These are phyloP conservation scores for Tetrapisispora taiwanensis DNA, from an alignment of 805 yeast genomes.

Conservation along the genomic window DNA sequence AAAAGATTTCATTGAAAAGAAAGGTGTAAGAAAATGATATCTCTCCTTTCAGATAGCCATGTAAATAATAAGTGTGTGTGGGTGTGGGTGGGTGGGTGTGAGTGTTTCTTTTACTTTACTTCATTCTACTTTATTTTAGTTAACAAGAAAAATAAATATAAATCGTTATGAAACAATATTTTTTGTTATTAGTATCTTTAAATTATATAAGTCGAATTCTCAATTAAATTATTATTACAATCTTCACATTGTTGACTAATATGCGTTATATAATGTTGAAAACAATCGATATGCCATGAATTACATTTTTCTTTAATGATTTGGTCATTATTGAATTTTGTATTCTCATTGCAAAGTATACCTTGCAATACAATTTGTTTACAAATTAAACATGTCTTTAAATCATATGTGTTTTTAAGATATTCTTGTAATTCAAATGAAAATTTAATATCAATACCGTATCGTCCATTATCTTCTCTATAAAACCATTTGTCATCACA, in stretches of 20 bases:
- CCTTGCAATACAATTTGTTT: slow-evolving; percentile 18
- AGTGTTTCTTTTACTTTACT: too few species aligned
- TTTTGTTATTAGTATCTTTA: too few species aligned
- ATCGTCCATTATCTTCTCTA: slow-evolving; percentile 14
- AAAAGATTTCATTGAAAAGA: slow-evolving; percentile 39
- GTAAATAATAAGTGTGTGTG: background rate
- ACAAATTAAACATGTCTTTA: slow-evolving; percentile 18
- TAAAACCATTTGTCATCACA: slow-evolving; percentile 24
- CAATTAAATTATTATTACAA: slow-evolving; percentile 12
- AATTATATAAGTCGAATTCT: slow-evolving; percentile 16
- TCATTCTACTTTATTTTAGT: too few species aligned
- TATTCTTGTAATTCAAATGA: slow-evolving; percentile 21
- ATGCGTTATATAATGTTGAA: slow-evolving; percentile 23
- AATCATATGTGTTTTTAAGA: slow-evolving; percentile 10
- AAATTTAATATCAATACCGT: slow-evolving; percentile 20
- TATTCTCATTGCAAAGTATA: slow-evolving; percentile 12
- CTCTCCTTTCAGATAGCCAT: background rate
- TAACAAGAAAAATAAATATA: too few species aligned
- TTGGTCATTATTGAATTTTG: background rate
- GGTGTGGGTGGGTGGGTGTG: too few species aligned
- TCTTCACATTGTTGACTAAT: slow-evolving; percentile 14
- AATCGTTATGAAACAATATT: too few species aligned
- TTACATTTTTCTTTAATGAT: background rate
- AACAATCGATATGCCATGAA: slow-evolving; percentile 27
- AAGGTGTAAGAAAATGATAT: slow-evolving; percentile 16